Conservation (phyloP, 108 stramenopile species). For the Poteriospumella lacustris region DNA sequence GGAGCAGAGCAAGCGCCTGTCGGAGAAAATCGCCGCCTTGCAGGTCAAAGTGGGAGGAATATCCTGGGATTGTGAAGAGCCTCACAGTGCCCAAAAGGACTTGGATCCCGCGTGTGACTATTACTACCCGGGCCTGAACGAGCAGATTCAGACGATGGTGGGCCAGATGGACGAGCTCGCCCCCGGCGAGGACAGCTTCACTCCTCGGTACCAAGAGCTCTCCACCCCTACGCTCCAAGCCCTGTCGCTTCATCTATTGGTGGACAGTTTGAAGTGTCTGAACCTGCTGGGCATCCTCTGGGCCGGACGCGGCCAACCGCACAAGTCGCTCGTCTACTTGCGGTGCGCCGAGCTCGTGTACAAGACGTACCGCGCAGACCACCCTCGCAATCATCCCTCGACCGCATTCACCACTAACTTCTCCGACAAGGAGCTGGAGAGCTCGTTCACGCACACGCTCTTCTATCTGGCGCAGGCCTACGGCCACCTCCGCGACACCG, state of each 20-base stretch:
- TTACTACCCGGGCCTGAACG: not conserved
- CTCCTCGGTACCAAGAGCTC: too few species aligned
- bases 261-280: slow-evolving; percentile 10
- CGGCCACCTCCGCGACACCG: not conserved
- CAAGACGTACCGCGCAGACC: not conserved
- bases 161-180: too few species aligned
- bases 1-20: not conserved
- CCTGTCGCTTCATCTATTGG: too few species aligned
- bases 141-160: not conserved
- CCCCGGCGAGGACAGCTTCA: too few species aligned
- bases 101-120: not conserved
- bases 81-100: slow-evolving; percentile 18
- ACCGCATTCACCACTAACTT: not conserved
- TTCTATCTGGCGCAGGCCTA: slow-evolving; percentile 28
- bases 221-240: too few species aligned
- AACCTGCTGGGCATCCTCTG: slow-evolving; percentile 22
- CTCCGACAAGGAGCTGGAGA: not conserved
- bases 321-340: slow-evolving; percentile 1
- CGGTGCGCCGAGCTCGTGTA: not conserved
- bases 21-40: not conserved
- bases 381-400: not conserved
- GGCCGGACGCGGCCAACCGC: not conserved
- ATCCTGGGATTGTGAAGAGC: slow-evolving; percentile 23
- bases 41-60: not conserved
- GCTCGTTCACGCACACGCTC: slow-evolving; percentile 2